phyloP scores from a whole-genome alignment of 768 basidiomycete species.

The Leccinum truebloodii region DNA sequence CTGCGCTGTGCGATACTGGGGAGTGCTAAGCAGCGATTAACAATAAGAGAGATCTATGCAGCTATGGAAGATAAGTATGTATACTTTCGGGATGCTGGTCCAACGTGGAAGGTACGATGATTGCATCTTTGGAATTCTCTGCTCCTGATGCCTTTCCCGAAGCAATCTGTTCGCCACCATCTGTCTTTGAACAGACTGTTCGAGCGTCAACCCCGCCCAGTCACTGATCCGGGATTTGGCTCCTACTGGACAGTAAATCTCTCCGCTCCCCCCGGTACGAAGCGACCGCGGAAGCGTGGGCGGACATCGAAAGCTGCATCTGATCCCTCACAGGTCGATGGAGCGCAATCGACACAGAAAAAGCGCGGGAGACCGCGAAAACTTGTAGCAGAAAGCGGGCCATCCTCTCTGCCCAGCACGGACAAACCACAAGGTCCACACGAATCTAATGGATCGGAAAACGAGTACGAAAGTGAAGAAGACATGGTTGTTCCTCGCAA shows the following conservation, averaged over 20 bases:
- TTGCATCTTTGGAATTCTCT: neutral
- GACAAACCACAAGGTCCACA: slow-evolving; percentile 39
- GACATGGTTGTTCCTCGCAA: slow-evolving; percentile 51
- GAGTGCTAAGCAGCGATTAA: slow-evolving; percentile 70
- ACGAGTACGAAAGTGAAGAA: slow-evolving; percentile 68
- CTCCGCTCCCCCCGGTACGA: slow-evolving; percentile 80
- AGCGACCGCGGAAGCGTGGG: slow-evolving; percentile 80
- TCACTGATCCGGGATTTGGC: slow-evolving; percentile 83
- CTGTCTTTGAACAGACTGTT: slow-evolving; percentile 81
- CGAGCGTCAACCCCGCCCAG: slow-evolving; percentile 78
- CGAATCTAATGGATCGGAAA: slow-evolving; percentile 48
- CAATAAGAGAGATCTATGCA: slow-evolving; percentile 83
- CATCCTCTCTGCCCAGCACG: slow-evolving; percentile 27
- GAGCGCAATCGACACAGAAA: slow-evolving; percentile 26
- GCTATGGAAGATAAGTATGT: slow-evolving; percentile 86
- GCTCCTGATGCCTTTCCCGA: slow-evolving; percentile 13
- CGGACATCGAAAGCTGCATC: slow-evolving; percentile 51
- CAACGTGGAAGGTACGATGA: slow-evolving; percentile 76
- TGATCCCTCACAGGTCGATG: slow-evolving; percentile 15
- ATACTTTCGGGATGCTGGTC: slow-evolving; percentile 77
- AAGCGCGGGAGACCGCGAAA: slow-evolving; percentile 46
- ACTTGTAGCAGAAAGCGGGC: slow-evolving; percentile 15
- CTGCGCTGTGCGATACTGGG: slow-evolving; percentile 83
- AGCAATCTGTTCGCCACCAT: slow-evolving; percentile 91
- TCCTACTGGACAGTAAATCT: slow-evolving; percentile 93